Evolutionary conservation across 257 asterid genomes (phyloP).

Genomic region (Plantago major): DNA sequence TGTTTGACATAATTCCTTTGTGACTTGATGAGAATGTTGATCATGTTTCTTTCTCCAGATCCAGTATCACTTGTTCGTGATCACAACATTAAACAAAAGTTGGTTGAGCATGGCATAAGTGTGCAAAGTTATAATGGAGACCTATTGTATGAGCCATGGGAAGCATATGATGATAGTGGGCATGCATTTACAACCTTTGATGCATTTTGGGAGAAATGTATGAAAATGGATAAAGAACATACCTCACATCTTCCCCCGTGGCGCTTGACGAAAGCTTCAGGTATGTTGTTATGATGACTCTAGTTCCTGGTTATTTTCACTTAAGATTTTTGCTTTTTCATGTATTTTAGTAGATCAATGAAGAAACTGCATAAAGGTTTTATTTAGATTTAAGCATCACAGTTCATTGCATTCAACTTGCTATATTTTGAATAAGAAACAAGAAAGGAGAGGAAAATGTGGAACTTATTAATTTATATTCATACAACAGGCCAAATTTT

Average conservation of each 20-base stretch:
- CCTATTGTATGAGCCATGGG: slow-evolving; percentile 87
- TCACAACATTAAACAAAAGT: slow-evolving; percentile 67
- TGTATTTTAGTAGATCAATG: too few species aligned
- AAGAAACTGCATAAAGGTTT: too few species aligned
- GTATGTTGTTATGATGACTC: slow-evolving; percentile 27
- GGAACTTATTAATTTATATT: not conserved
- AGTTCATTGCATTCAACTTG: not conserved
- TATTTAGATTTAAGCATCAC: not conserved
- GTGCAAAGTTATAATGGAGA: slow-evolving; percentile 77
- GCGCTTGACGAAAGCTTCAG: slow-evolving; percentile 47
- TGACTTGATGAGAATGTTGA: slow-evolving; percentile 6
- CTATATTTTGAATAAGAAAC: not conserved
- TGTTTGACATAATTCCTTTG: not conserved
- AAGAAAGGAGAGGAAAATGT: not conserved
- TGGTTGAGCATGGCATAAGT: slow-evolving; percentile 57
- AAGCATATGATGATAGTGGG: slow-evolving; percentile 58
- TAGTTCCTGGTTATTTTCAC: too few species aligned
- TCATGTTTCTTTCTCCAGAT: slow-evolving; percentile 38
- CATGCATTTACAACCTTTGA: slow-evolving; percentile 57
- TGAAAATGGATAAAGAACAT: slow-evolving; percentile 50
- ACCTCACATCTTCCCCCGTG: slow-evolving; percentile 70
- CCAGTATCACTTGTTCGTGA: slow-evolving; percentile 92
- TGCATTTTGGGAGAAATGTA: slow-evolving; percentile 74
- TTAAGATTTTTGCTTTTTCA: too few species aligned
- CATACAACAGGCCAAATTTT: slow-evolving; percentile 40